Evolutionary conservation across 2,329 filamentous ascomycete species (phyloP).

Genomic region (Zymoseptoria ardabiliae): DNA sequence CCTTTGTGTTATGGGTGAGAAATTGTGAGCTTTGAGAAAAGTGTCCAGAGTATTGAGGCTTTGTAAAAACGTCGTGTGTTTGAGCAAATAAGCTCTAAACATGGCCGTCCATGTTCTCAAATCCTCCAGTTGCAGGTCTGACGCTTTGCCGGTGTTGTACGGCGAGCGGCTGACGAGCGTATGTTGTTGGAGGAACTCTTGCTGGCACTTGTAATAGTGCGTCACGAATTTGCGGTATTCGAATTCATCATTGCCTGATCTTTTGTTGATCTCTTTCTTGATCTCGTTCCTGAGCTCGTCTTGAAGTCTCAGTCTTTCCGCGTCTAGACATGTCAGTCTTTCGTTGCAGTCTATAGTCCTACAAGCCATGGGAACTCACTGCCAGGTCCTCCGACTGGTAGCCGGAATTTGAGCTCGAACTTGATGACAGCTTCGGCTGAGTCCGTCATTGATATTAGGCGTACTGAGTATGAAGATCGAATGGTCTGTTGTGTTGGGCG

Average conservation of each 20-base stretch:
- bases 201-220: neutral
- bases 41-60: neutral
- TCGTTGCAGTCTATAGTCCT: neutral
- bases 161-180: neutral
- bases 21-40: neutral
- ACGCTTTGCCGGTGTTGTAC: neutral
- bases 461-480: neutral
- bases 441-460: neutral
- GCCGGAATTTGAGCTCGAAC: neutral
- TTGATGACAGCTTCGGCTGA: neutral
- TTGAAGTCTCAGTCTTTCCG: neutral
- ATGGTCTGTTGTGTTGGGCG: neutral
- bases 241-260: neutral
- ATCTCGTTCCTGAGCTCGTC: neutral
- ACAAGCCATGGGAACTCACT: neutral
- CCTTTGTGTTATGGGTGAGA: neutral
- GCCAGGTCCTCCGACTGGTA: neutral
- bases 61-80: neutral
- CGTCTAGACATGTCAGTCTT: neutral
- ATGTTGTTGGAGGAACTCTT: neutral
- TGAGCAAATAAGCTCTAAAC: neutral
- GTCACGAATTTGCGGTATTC: neutral
- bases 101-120: neutral
- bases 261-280: neutral
- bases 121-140: neutral